Conservation (phyloP, 2,329 filamentous ascomycete species). For the Allantophomopsis cytisporea region DNA sequence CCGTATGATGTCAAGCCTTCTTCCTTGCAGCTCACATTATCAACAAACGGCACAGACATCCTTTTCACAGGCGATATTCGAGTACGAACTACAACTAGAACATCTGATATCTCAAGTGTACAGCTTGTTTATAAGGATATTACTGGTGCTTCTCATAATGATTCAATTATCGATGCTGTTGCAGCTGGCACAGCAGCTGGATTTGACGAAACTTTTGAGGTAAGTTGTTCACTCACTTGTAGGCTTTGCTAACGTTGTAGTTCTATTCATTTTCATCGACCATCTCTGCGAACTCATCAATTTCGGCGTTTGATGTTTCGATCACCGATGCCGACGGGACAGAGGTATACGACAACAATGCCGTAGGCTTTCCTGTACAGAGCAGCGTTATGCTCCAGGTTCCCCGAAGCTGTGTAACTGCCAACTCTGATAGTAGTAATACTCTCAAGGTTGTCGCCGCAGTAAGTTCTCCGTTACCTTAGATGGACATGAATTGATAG, state of each 20-base stretch:
- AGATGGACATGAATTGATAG: too few relatives aligned
- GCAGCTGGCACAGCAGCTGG: conserved; percentile 35
- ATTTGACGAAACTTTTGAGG: conserved; percentile 46
- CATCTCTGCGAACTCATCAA: conserved; percentile 41
- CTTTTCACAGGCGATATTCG: conserved; percentile 40
- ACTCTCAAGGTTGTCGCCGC: conserved; percentile 14
- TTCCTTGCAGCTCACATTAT: conserved; percentile 38
- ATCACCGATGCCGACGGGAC: conserved; percentile 33
- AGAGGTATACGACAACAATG: conserved; percentile 40
- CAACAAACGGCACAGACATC: conserved; percentile 31
- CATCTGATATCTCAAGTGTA: conserved; percentile 29
- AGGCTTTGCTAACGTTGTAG: conserved; percentile 8
- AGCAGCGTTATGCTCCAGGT: conserved; percentile 40
- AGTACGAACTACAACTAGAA: conserved; percentile 34
- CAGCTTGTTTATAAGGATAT: conserved; percentile 42
- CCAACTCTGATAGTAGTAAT: conserved; percentile 4
- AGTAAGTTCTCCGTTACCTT: conserved; percentile 5
- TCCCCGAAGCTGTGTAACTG: conserved; percentile 38
- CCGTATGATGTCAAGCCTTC: conserved; percentile 48
- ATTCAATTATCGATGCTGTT: conserved; percentile 30
- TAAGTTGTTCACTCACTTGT: conserved; percentile 29
- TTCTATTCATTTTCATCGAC: conserved; percentile 19
- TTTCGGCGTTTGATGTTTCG: conserved; percentile 45
- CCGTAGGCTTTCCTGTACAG: conserved; percentile 36
- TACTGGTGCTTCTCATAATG: conserved; percentile 23